Percentiles rank a stretch among this genome's conserved stretches.
Evolutionary conservation across 768 basidiomycete genomes (phyloP).

Genomic region (Thelephora ganbajun): DNA sequence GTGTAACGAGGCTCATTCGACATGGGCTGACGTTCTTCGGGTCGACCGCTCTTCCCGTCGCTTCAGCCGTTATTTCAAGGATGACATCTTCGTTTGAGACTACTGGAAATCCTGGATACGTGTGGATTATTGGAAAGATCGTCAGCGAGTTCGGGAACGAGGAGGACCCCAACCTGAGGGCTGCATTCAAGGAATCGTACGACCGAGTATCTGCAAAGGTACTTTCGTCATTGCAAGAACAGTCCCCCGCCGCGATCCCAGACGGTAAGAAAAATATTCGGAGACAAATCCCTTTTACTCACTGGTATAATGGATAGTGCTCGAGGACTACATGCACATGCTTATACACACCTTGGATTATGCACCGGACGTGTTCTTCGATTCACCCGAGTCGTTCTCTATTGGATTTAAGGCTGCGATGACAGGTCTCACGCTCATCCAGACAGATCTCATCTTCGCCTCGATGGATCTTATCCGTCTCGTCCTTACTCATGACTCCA

Average conservation of each 20-base stretch:
- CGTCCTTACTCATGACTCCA: slow-evolving; percentile 61
- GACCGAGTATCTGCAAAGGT: slow-evolving; percentile 67
- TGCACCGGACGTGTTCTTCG: slow-evolving; percentile 66
- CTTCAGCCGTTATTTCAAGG: slow-evolving; percentile 55
- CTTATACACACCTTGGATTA: slow-evolving; percentile 51
- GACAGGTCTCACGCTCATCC: slow-evolving; percentile 69
- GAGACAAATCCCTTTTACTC: not conserved
- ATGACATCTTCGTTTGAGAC: slow-evolving; percentile 70
- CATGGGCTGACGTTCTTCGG: slow-evolving; percentile 78
- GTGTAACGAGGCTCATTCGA: slow-evolving; percentile 71
- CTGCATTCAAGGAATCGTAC: slow-evolving; percentile 48
- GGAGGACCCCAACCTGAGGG: slow-evolving; percentile 38
- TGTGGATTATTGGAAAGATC: slow-evolving; percentile 90
- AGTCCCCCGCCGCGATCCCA: slow-evolving; percentile 61
- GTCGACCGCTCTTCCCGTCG: slow-evolving; percentile 44
- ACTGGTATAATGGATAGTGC: slow-evolving; percentile 32
- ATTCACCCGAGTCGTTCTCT: slow-evolving; percentile 56
- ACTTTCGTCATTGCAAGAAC: slow-evolving; percentile 49
- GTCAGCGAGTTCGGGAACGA: slow-evolving; percentile 65
- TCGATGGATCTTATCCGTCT: slow-evolving; percentile 68
- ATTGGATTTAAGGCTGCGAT: slow-evolving; percentile 64
- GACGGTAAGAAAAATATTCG: slow-evolving; percentile 52
- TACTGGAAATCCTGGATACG: slow-evolving; percentile 72
- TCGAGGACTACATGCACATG: slow-evolving; percentile 90
- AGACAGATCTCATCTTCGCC: slow-evolving; percentile 70